Percentiles rank a stretch among this genome's conserved stretches.
Evolutionary conservation across 495 filamentous ascomycete genomes (phyloP).

Genomic region (Hyphodiscus hymeniophilus): DNA sequence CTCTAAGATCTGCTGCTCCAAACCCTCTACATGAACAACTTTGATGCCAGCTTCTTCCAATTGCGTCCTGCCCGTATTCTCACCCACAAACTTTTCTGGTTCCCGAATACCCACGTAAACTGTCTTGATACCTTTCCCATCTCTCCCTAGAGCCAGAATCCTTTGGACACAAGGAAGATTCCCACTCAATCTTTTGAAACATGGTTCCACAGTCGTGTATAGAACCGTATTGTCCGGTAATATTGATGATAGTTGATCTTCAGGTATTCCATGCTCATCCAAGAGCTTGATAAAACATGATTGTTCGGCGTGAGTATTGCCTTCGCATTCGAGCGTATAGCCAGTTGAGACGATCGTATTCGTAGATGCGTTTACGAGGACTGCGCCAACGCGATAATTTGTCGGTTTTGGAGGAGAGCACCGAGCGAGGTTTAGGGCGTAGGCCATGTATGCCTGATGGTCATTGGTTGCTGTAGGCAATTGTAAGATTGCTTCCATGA

Average conservation of each 20-base stretch:
- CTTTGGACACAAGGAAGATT: conserved; percentile 77
- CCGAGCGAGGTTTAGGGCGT: conserved; percentile 64
- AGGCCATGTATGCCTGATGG: conserved; percentile 60
- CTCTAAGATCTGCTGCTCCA: conserved; percentile 73
- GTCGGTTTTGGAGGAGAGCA: conserved; percentile 77
- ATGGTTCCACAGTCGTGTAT: conserved; percentile 95
- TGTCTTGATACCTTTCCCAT: conserved; percentile 50
- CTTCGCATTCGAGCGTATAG: conserved; percentile 82
- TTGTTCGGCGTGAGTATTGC: conserved; percentile 96
- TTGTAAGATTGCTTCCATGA: no score
- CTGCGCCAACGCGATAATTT: conserved; percentile 88
- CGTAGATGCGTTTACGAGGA: conserved; percentile 53
- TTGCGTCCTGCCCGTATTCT: conserved; percentile 63
- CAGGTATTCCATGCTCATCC: conserved; percentile 30
- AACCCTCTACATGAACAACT: conserved; percentile 60
- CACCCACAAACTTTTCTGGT: conserved; percentile 78
- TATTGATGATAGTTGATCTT: conserved; percentile 45
- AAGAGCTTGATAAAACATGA: conserved; percentile 71
- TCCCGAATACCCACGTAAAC: conserved; percentile 87
- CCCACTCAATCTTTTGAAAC: conserved; percentile 69
- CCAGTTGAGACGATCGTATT: conserved; percentile 71
- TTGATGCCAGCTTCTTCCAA: conserved; percentile 68
- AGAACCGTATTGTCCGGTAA: conserved; percentile 53
- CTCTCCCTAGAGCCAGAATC: conserved; percentile 48
- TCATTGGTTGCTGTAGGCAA: conserved; percentile 25